phyloP scores from a whole-genome alignment of 2,329 filamentous ascomycete species.

The Aspergillus awamori region DNA sequence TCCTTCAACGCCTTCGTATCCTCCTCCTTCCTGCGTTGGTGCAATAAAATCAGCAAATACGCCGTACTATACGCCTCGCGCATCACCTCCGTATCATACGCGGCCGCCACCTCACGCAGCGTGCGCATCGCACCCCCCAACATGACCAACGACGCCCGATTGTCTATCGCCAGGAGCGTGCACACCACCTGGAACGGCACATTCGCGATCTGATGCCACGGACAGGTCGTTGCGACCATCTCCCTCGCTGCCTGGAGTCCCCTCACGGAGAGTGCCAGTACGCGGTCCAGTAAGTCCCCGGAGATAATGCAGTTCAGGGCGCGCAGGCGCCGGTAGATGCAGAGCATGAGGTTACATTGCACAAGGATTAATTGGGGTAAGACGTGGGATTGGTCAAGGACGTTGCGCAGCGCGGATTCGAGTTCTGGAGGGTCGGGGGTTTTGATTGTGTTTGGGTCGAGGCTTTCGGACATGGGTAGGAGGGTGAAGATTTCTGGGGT shows the following conservation, averaged over 20 bases:
- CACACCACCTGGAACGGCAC: constrained; percentile 63
- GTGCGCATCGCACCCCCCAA: constrained; percentile 57
- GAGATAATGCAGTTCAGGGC: constrained; percentile 54
- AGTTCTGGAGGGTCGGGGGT: constrained; percentile 48
- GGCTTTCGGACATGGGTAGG: constrained; percentile 56
- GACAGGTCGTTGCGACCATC: constrained; percentile 50
- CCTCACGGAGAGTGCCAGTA: constrained; percentile 50
- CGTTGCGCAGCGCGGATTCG: constrained; percentile 45
- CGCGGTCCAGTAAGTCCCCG: constrained; percentile 47
- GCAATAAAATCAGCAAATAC: constrained; percentile 56
- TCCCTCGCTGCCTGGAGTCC: constrained; percentile 53
- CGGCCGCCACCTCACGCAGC: constrained; percentile 45
- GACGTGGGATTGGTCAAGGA: constrained; percentile 47
- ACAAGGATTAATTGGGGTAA: constrained; percentile 51
- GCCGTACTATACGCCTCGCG: constrained; percentile 60
- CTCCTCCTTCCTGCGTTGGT: constrained; percentile 55
- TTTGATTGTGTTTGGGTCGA: constrained; percentile 58
- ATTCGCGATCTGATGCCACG: constrained; percentile 64
- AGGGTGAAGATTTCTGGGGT: constrained; percentile 56
- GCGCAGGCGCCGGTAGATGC: constrained; percentile 58
- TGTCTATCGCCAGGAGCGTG: constrained; percentile 59
- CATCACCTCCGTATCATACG: constrained; percentile 53
- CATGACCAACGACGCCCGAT: constrained; percentile 50
- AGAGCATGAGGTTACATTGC: constrained; percentile 60
- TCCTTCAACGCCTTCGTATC: constrained; percentile 41